phyloP scores from a whole-genome alignment of 2,329 filamentous ascomycete genomes.

The Colletotrichum graminicola region DNA sequence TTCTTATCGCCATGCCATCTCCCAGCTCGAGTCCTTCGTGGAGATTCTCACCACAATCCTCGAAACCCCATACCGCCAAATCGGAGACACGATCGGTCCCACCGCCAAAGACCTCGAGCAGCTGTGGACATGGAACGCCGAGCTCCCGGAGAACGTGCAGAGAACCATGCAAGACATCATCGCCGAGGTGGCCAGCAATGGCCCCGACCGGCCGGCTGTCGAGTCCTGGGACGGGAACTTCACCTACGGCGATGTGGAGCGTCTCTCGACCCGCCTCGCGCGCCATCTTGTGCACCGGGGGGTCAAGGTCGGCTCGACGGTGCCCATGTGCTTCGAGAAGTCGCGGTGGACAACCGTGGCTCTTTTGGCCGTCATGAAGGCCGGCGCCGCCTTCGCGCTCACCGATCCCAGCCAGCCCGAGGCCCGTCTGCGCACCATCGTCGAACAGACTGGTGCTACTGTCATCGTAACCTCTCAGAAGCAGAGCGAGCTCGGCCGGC shows the following conservation, averaged over 20 bases:
- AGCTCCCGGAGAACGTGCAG: slow-evolving; percentile 55
- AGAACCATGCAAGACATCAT: slow-evolving; percentile 63
- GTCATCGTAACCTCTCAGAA: slow-evolving; percentile 56
- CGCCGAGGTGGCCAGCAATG: slow-evolving; percentile 51
- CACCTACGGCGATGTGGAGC: slow-evolving; percentile 60
- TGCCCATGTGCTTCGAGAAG: slow-evolving; percentile 66
- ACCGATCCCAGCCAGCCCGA: slow-evolving; percentile 62
- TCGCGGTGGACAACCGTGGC: slow-evolving; percentile 60
- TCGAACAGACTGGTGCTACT: slow-evolving; percentile 56
- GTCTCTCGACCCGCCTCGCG: slow-evolving; percentile 57
- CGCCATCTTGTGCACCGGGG: slow-evolving; percentile 54
- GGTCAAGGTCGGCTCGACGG: slow-evolving; percentile 53
- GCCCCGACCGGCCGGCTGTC: slow-evolving; percentile 58
- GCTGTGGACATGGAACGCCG: slow-evolving; percentile 61
- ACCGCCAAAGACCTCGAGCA: slow-evolving; percentile 55
- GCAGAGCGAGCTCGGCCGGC: slow-evolving; percentile 54
- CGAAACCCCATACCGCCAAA: slow-evolving; percentile 31
- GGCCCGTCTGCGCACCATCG: slow-evolving; percentile 58
- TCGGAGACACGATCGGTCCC: slow-evolving; percentile 42
- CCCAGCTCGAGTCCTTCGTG: slow-evolving; percentile 43
- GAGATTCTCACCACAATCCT: slow-evolving; percentile 43
- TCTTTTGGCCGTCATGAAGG: slow-evolving; percentile 61
- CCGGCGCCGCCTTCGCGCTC: slow-evolving; percentile 61
- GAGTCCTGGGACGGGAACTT: slow-evolving; percentile 63
- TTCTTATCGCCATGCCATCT: slow-evolving; percentile 39